phyloP scores from a whole-genome alignment of 495 filamentous ascomycete genomes.

The Elaphomyces granulatus region DNA sequence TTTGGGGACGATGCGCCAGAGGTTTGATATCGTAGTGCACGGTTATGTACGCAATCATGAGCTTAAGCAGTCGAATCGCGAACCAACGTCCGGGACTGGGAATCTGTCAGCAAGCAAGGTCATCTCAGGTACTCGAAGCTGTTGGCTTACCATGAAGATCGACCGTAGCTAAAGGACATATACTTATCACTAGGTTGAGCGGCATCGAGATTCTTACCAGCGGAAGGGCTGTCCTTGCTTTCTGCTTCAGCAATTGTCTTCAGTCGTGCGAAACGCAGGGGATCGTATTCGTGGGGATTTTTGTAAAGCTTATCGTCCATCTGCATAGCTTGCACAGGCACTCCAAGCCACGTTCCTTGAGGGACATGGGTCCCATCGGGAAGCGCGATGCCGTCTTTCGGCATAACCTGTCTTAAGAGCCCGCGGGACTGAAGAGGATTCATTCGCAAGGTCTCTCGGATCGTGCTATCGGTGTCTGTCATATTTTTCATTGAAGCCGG shows the following conservation, averaged over 20 bases:
- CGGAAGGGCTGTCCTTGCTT: conserved; percentile 1
- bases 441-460: too few relatives aligned
- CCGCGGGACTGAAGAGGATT: too few relatives aligned
- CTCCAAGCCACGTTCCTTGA: conserved; percentile 2
- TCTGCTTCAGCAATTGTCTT: neutral
- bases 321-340: conserved; percentile 3
- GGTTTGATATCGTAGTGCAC: conserved; percentile 8
- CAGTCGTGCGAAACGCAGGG: conserved; percentile 6
- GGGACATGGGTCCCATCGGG: conserved; percentile 3
- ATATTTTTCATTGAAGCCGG: too few relatives aligned
- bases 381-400: conserved; percentile 1
- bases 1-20: too few relatives aligned
- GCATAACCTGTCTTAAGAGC: too few relatives aligned
- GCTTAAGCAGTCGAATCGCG: conserved; percentile 3
- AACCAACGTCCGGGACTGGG: conserved; percentile 8
- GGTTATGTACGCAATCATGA: conserved; percentile 5
- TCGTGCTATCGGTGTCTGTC: too few relatives aligned
- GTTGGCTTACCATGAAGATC: too few relatives aligned
- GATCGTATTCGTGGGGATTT: conserved; percentile 1
- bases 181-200: too few relatives aligned
- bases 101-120: conserved; percentile 5
- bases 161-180: too few relatives aligned
- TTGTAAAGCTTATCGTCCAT: conserved; percentile 6
- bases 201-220: too few relatives aligned
- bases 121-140: neutral